phyloP scores from a whole-genome alignment of 805 yeast genomes.

The Yarrowia divulgata region DNA sequence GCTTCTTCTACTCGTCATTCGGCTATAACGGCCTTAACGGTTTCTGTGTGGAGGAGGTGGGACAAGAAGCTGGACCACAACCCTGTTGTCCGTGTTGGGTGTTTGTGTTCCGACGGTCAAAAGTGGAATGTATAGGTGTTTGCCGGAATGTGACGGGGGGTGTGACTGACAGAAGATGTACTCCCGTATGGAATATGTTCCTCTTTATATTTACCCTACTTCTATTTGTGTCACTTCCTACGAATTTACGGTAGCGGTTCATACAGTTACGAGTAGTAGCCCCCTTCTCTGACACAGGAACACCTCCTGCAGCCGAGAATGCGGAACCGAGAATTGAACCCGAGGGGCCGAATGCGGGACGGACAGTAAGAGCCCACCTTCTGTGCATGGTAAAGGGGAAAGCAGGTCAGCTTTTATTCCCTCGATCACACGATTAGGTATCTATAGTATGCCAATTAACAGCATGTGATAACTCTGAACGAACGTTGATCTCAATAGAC shows the following conservation, averaged over 20 bases:
- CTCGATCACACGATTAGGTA: neutral
- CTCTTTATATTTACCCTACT: too few relatives aligned
- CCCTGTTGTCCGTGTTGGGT: neutral
- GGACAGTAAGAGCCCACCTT: too few relatives aligned
- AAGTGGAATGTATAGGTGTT: neutral
- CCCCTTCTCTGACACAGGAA: too few relatives aligned
- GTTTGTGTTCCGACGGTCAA: neutral
- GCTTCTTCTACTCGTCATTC: neutral
- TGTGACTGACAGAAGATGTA: too few relatives aligned
- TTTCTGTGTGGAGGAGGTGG: neutral
- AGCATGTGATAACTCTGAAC: constrained; percentile 3
- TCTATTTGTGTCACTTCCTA: too few relatives aligned
- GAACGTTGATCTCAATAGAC: constrained; percentile 18
- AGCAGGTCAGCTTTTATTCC: too few relatives aligned
- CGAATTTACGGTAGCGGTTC: too few relatives aligned
- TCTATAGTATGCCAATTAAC: neutral
- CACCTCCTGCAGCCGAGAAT: constrained; percentile 8
- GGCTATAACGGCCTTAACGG: constrained; percentile 9
- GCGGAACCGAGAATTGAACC: constrained; percentile 14
- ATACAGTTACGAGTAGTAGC: too few relatives aligned
- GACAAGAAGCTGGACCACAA: neutral
- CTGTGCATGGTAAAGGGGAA: too few relatives aligned
- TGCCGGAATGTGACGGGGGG: too few relatives aligned
- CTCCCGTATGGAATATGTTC: too few relatives aligned
- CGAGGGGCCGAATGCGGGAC: neutral